Evolutionary conservation across 495 filamentous ascomycete genomes (phyloP).

Genomic region (Neurospora sp.): DNA sequence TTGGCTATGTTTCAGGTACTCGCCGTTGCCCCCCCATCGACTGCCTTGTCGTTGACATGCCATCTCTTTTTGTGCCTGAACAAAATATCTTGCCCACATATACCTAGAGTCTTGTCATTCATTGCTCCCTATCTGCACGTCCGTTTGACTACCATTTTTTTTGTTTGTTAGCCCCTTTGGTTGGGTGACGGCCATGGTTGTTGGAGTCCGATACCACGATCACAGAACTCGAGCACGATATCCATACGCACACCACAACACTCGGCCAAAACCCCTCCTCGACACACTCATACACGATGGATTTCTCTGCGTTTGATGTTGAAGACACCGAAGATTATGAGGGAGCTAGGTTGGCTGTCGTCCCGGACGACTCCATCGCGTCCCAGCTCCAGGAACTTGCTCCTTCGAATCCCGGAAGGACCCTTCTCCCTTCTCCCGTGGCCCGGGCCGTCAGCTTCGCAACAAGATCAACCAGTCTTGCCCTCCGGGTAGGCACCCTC

Average conservation of each 20-base stretch:
- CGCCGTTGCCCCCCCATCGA: neutral
- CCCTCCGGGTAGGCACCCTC: conserved; percentile 57
- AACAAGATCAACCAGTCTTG: conserved; percentile 58
- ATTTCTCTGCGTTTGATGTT: neutral
- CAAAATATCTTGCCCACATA: neutral
- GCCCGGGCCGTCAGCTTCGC: conserved; percentile 61
- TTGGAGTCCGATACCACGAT: neutral
- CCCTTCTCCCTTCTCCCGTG: conserved; percentile 56
- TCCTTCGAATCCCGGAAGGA: conserved; percentile 32
- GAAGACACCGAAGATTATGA: neutral
- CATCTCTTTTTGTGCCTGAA: neutral
- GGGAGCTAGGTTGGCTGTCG: conserved; percentile 1
- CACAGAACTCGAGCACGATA: neutral
- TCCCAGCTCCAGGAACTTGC: conserved; percentile 11
- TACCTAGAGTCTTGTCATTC: neutral
- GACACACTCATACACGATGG: neutral
- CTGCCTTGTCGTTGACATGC: neutral
- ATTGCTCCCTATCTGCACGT: neutral
- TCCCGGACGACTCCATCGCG: conserved; percentile 7
- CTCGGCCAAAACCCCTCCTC: neutral
- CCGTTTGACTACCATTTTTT: neutral
- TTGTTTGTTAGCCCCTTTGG: neutral
- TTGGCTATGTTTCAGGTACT: neutral
- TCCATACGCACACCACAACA: neutral
- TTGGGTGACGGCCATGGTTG: neutral